Conservation (phyloP, 768 basidiomycete species). For the Dendrothele bispora region DNA sequence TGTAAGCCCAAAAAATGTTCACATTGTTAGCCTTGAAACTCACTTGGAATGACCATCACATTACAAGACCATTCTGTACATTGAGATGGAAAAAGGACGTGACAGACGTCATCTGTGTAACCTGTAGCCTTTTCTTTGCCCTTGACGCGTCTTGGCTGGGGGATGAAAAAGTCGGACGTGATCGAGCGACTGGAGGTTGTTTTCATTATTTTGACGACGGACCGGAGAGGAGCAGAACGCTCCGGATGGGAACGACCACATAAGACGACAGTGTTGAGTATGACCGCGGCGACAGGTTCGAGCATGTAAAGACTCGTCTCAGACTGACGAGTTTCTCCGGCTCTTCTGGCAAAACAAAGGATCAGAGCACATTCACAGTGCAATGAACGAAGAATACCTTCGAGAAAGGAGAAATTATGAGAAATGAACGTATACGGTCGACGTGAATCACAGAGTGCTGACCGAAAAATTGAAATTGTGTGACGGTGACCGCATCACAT, state of each 20-base stretch:
- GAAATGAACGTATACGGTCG: too few species aligned
- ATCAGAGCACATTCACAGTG: background rate
- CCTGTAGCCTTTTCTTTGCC: conserved; percentile 50
- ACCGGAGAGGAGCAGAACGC: conserved; percentile 24
- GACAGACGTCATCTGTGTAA: conserved; percentile 24
- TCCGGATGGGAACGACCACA: conserved; percentile 30
- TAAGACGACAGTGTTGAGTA: conserved; percentile 47
- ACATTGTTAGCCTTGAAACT: too few species aligned
- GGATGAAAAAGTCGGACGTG: conserved; percentile 54
- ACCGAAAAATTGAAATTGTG: too few species aligned
- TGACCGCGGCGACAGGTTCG: conserved; percentile 58
- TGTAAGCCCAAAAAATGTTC: too few species aligned
- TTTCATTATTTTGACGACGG: conserved; percentile 27
- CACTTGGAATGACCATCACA: too few species aligned
- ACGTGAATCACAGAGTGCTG: too few species aligned
- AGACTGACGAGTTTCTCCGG: conserved; percentile 9
- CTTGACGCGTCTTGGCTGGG: conserved; percentile 49
- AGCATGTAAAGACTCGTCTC: conserved; percentile 50
- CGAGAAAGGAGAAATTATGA: too few species aligned
- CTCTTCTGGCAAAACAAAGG: background rate
- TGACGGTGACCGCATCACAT: too few species aligned
- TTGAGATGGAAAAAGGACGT: conserved; percentile 28
- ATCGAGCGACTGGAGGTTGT: conserved; percentile 31
- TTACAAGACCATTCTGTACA: conserved; percentile 50
- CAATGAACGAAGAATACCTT: too few species aligned